Conservation (phyloP, 345 rosid species). For the Ceriops tagal region DNA sequence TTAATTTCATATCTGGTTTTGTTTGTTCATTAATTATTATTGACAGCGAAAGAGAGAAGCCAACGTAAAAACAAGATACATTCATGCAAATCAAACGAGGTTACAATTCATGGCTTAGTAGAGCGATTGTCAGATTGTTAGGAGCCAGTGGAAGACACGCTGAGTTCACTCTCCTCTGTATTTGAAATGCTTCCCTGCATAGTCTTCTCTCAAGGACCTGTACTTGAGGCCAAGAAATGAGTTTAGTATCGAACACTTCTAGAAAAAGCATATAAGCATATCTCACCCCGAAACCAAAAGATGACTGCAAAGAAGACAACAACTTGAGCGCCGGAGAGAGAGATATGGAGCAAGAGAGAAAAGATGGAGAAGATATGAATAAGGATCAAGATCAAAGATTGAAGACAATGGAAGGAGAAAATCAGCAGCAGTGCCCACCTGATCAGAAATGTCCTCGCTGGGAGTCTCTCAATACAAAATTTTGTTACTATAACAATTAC, state of each 20-base stretch:
- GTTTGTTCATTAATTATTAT: slow-evolving; percentile 1
- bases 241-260: no score
- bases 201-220: slow-evolving; percentile 5
- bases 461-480: slow-evolving; percentile 59
- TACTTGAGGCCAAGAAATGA: slow-evolving; percentile 18
- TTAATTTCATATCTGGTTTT: slow-evolving; percentile 11
- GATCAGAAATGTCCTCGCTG: slow-evolving; percentile 58
- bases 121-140: slow-evolving; percentile 3
- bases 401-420: slow-evolving; percentile 22
- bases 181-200: slow-evolving; percentile 7
- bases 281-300: no score
- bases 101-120: slow-evolving; percentile 21
- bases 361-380: slow-evolving; percentile 24
- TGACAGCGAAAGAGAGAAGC: slow-evolving; percentile 1
- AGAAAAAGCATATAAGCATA: no score
- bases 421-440: slow-evolving; percentile 25
- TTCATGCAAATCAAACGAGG: slow-evolving; percentile 11
- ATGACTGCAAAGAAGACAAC: background rate
- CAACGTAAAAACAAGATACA: background rate
- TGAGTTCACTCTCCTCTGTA: slow-evolving; percentile 12
- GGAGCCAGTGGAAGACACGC: slow-evolving; percentile 20
- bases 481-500: slow-evolving; percentile 73
- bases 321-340: background rate
- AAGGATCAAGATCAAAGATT: slow-evolving; percentile 34
- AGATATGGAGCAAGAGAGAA: slow-evolving; percentile 33